phyloP scores from a whole-genome alignment of 148 eudicot species.

The Dysphania ambrosioides region DNA sequence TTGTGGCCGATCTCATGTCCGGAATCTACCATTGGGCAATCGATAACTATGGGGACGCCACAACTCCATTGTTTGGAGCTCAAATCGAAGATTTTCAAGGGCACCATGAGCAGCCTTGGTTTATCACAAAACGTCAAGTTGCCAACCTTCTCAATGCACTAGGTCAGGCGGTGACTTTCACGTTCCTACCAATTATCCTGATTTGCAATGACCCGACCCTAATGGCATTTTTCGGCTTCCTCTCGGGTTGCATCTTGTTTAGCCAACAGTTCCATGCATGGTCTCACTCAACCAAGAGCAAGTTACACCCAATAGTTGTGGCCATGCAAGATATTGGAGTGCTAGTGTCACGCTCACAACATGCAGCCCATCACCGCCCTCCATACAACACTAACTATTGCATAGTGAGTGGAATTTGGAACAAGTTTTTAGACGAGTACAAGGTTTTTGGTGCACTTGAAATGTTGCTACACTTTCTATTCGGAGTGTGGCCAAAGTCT shows the following conservation, averaged over 20 bases:
- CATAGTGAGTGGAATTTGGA: too few relatives aligned
- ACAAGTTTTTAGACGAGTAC: constrained; percentile 55
- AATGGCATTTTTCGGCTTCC: constrained; percentile 48
- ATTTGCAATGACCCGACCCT: constrained; percentile 36
- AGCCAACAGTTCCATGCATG: constrained; percentile 89
- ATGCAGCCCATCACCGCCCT: constrained; percentile 59
- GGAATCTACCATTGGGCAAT: constrained; percentile 90
- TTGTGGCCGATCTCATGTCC: constrained; percentile 76
- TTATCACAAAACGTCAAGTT: constrained; percentile 57
- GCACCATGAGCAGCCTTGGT: constrained; percentile 83
- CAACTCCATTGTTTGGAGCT: constrained; percentile 63
- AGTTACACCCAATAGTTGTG: constrained; percentile 55
- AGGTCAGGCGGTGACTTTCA: too few relatives aligned
- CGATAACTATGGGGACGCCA: constrained; percentile 60
- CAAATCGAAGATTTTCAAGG: constrained; percentile 77
- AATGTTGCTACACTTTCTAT: constrained; percentile 59
- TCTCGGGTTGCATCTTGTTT: constrained; percentile 71
- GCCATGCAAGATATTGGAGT: constrained; percentile 64
- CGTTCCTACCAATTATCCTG: constrained; percentile 54
- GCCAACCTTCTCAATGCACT: constrained; percentile 59
- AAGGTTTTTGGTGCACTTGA: constrained; percentile 63
- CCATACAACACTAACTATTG: constrained; percentile 78
- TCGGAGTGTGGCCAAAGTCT: constrained; percentile 69
- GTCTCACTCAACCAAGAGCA: too few relatives aligned
- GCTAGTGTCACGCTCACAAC: constrained; percentile 54